phyloP scores from a whole-genome alignment of 257 asterid species.

The Solanum rostratum region DNA sequence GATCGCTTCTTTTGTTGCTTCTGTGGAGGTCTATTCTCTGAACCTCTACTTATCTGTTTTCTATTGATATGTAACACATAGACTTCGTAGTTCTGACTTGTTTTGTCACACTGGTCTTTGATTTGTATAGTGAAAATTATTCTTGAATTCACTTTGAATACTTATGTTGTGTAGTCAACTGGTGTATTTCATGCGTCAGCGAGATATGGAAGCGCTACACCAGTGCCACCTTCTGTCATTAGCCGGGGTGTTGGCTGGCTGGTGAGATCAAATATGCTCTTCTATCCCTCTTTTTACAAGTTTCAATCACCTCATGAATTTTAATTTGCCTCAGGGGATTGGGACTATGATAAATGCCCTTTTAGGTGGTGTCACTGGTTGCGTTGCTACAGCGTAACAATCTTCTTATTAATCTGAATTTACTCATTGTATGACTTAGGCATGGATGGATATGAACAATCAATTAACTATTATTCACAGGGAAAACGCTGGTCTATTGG shows the following conservation, averaged over 20 bases:
- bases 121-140: background rate
- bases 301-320: background rate
- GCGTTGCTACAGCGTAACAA: conserved; percentile 55
- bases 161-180: conserved; percentile 36
- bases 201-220: conserved; percentile 82
- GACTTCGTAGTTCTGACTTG: background rate
- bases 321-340: conserved; percentile 34
- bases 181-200: conserved; percentile 79
- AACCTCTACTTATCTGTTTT: background rate
- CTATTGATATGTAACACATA: background rate
- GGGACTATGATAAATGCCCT: conserved; percentile 59
- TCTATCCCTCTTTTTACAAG: background rate
- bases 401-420: background rate
- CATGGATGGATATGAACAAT: background rate
- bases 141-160: background rate
- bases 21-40: conserved; percentile 43
- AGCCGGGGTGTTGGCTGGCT: conserved; percentile 87
- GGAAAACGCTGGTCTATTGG: conserved; percentile 75
- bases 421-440: background rate
- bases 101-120: background rate
- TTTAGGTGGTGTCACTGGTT: conserved; percentile 59
- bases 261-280: conserved; percentile 19
- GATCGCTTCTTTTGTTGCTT: conserved; percentile 58
- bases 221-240: conserved; percentile 73
- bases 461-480: conserved; percentile 11